Evolutionary conservation across 75 land plant species (phyloP).

Genomic region (Picea sitchensis): DNA sequence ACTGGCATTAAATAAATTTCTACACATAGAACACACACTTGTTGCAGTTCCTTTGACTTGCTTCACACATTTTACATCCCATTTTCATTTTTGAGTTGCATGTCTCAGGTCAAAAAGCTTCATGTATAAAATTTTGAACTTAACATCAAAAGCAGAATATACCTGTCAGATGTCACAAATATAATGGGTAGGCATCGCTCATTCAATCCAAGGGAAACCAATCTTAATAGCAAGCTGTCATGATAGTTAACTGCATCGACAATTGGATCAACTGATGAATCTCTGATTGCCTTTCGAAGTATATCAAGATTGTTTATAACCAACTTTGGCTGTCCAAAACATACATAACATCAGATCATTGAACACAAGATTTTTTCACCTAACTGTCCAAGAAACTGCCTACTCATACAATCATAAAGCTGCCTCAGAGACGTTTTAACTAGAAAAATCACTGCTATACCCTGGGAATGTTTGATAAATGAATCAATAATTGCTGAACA

Average conservation of each 20-base stretch:
- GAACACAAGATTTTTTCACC: not conserved
- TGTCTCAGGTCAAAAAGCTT: not conserved
- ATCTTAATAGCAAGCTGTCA: slow-evolving; percentile 69
- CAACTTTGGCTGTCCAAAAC: slow-evolving; percentile 72
- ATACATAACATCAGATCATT: not conserved
- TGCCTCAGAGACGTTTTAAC: not conserved
- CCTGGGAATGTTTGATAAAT: slow-evolving; percentile 8
- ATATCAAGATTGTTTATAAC: slow-evolving; percentile 69
- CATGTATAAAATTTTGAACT: not conserved
- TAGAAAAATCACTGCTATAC: not conserved
- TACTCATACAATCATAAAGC: not conserved
- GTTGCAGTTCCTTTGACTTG: not conserved
- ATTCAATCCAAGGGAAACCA: slow-evolving; percentile 59
- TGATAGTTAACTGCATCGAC: slow-evolving; percentile 65
- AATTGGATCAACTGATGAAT: slow-evolving; percentile 28
- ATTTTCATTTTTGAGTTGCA: not conserved
- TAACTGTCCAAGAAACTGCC: not conserved
- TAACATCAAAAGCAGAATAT: not conserved
- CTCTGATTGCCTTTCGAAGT: slow-evolving; percentile 43
- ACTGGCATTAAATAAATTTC: not conserved
- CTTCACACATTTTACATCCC: not conserved
- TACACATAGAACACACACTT: not conserved
- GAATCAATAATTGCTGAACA: slow-evolving; percentile 6
- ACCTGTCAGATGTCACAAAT: slow-evolving; percentile 80
- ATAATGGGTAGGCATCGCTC: slow-evolving; percentile 64